phyloP scores from a whole-genome alignment of 2,329 filamentous ascomycete species.

The Phialophora expanda region DNA sequence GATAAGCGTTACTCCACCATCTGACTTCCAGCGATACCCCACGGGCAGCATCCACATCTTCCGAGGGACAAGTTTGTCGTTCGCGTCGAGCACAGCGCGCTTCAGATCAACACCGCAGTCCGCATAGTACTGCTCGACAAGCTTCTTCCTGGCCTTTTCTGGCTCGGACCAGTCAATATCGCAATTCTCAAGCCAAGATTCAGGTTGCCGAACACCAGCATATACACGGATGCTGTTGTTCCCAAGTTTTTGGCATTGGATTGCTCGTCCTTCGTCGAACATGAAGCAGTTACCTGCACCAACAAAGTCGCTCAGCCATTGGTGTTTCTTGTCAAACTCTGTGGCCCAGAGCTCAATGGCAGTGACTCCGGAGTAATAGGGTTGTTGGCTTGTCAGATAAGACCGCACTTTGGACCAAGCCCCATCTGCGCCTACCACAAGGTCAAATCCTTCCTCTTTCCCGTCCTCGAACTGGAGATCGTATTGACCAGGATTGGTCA shows the following conservation, averaged over 20 bases:
- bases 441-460: slow-evolving; percentile 38
- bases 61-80: slow-evolving; percentile 48
- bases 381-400: slow-evolving; percentile 39
- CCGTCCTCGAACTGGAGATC: slow-evolving; percentile 28
- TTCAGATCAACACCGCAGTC: slow-evolving; percentile 54
- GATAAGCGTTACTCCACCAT: slow-evolving; percentile 58
- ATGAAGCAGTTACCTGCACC: slow-evolving; percentile 57
- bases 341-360: slow-evolving; percentile 52
- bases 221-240: slow-evolving; percentile 55
- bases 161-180: slow-evolving; percentile 53
- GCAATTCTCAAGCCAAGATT: slow-evolving; percentile 50
- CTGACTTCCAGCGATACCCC: slow-evolving; percentile 56
- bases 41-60: slow-evolving; percentile 61
- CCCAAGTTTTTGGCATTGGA: slow-evolving; percentile 56
- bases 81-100: slow-evolving; percentile 50
- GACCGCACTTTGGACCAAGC: slow-evolving; percentile 48
- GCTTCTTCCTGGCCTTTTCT: slow-evolving; percentile 46
- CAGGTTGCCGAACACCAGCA: slow-evolving; percentile 47
- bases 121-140: slow-evolving; percentile 48
- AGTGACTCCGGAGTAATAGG: slow-evolving; percentile 46
- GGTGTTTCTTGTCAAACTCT: slow-evolving; percentile 50
- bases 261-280: slow-evolving; percentile 49
- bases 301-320: slow-evolving; percentile 53
- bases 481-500: slow-evolving; percentile 12
- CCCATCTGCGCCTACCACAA: slow-evolving; percentile 54